Evolutionary conservation across 441 rosid species (phyloP).

Genomic region (Syzygium malaccense): DNA sequence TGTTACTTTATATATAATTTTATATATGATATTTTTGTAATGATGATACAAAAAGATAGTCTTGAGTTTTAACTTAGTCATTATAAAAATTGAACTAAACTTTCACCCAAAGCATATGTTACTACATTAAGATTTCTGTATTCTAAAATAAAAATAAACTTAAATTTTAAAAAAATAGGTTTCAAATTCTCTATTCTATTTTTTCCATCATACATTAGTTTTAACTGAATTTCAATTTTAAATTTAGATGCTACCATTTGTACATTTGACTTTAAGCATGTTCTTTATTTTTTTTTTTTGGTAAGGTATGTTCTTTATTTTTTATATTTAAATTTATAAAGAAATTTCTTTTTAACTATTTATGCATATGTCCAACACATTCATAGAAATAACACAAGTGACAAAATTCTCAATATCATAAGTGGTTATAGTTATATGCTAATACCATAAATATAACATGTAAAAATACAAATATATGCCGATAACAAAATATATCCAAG

Average conservation of each 20-base stretch:
- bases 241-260: background rate
- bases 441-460: background rate
- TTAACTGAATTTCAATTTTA: background rate
- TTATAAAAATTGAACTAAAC: background rate
- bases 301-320: background rate
- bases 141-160: background rate
- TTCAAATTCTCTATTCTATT: background rate
- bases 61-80: background rate
- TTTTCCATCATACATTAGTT: background rate
- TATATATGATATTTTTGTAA: background rate
- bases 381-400: background rate
- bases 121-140: background rate
- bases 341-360: background rate
- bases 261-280: background rate
- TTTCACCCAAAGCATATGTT: background rate
- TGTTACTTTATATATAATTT: accelerated
- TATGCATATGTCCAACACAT: background rate
- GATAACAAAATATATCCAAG: background rate
- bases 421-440: background rate
- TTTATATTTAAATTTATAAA: background rate
- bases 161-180: background rate
- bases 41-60: background rate
- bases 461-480: background rate
- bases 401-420: background rate
- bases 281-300: background rate